Conservation (phyloP, 73 alveolate species). For the Paramecium biaurelia region DNA sequence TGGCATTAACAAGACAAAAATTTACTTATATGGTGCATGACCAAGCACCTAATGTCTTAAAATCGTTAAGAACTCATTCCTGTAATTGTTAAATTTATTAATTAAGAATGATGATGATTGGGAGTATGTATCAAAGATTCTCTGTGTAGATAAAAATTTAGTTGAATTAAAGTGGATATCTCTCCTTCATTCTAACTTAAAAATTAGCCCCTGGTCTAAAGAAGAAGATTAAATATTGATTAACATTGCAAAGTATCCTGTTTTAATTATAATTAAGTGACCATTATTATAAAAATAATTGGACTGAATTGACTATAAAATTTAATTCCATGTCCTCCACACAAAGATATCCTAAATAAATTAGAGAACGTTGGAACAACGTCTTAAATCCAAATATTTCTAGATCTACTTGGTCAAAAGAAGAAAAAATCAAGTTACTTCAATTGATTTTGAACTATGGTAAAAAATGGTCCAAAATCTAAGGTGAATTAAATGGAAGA, state of each 20-base stretch:
- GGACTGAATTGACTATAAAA: conserved; percentile 42
- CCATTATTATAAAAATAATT: not conserved
- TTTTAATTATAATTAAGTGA: not conserved
- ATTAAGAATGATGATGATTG: not conserved
- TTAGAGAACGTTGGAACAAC: conserved; percentile 43
- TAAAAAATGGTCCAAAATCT: conserved; percentile 51
- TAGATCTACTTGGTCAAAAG: not conserved
- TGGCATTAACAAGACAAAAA: conserved; percentile 23
- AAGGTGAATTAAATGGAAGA: not conserved
- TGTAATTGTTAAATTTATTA: not conserved
- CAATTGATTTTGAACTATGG: not conserved
- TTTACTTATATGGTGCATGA: not conserved
- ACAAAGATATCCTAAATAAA: conserved; percentile 28
- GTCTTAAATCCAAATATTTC: conserved; percentile 20
- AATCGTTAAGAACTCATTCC: not conserved
- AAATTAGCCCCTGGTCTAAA: not conserved
- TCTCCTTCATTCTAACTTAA: not conserved
- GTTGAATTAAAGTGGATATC: conserved; percentile 30
- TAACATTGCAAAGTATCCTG: conserved; percentile 10
- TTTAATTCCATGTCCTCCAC: not conserved
- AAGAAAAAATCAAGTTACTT: not conserved
- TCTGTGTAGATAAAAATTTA: not conserved
- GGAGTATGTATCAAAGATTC: not conserved
- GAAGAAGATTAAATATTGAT: conserved; percentile 6
- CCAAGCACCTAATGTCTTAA: not conserved